Evolutionary conservation across 805 yeast genomes (phyloP).

Genomic region (Candida succiphila): DNA sequence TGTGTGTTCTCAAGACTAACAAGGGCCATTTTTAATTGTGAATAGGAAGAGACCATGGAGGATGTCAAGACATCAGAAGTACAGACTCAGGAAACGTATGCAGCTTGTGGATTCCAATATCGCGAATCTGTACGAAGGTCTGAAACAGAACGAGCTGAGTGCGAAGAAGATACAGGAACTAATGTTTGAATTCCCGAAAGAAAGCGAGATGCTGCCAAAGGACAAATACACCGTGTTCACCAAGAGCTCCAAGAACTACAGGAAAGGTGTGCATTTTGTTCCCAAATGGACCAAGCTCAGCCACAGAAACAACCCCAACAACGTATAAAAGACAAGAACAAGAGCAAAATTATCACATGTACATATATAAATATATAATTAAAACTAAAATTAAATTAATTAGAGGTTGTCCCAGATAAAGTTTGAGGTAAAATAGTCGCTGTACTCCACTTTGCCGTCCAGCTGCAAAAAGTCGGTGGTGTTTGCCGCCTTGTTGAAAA

Average conservation of each 20-base stretch:
- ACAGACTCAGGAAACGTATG: conserved; percentile 77
- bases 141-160: conserved; percentile 23
- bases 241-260: conserved; percentile 63
- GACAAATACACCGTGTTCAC: conserved; percentile 87
- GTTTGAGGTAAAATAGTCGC: conserved; percentile 63
- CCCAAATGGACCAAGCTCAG: conserved; percentile 90
- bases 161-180: conserved; percentile 26
- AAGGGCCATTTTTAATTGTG: conserved; percentile 4
- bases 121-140: conserved; percentile 46
- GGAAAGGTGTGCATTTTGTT: conserved; percentile 80
- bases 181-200: conserved; percentile 58
- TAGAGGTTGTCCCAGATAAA: conserved; percentile 65
- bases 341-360: neutral
- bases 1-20: neutral
- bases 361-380: neutral
- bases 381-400: neutral
- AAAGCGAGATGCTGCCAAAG: conserved; percentile 63
- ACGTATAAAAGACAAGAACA: too few relatives aligned
- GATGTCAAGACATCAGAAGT: conserved; percentile 71
- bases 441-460: conserved; percentile 35
- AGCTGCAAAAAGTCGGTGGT: conserved; percentile 41
- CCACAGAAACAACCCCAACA: conserved; percentile 68
- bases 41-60: conserved; percentile 68
- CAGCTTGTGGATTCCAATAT: conserved; percentile 73
- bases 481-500: conserved; percentile 37